A percentile compares a stretch with the other conserved stretches of the same genome.
phyloP scores from a whole-genome alignment of 192 early-diverging fungal species.

The Funneliformis mosseae region DNA sequence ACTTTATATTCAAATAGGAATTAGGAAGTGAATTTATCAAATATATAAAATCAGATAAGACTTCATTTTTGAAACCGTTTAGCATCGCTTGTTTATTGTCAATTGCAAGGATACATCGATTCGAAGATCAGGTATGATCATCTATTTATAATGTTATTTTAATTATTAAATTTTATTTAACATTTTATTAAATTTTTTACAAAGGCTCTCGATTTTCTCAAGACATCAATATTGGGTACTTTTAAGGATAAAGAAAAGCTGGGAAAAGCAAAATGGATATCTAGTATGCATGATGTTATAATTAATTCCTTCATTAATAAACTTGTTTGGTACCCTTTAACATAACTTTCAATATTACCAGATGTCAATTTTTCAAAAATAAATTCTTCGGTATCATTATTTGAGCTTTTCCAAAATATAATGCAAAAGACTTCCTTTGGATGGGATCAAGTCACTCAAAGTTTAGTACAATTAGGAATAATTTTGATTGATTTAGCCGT shows the following conservation, averaged over 20 bases:
- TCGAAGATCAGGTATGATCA: constrained; percentile 57
- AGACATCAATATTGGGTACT: constrained; percentile 43
- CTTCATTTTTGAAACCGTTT: constrained; percentile 56
- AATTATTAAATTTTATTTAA: not conserved
- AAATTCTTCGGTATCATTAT: constrained; percentile 28
- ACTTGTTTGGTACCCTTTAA: not conserved
- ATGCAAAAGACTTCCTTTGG: constrained; percentile 52
- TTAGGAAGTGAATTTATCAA: constrained; percentile 57
- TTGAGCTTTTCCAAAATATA: constrained; percentile 44
- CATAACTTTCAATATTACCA: not conserved
- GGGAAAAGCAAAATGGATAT: constrained; percentile 48
- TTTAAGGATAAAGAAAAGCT: constrained; percentile 55
- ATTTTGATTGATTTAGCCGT: constrained; percentile 52
- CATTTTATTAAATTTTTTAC: not conserved
- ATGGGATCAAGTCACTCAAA: constrained; percentile 59
- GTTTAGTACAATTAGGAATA: constrained; percentile 52
- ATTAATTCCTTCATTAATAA: not conserved
- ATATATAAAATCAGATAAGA: constrained; percentile 50
- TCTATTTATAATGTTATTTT: not conserved
- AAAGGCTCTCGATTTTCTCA: constrained; percentile 52
- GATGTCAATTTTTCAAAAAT: constrained; percentile 34
- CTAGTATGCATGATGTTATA: constrained; percentile 23
- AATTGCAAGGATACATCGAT: constrained; percentile 70
- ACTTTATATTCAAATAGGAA: constrained; percentile 35
- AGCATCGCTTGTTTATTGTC: constrained; percentile 69